Base-by-base conservation (phyloP, 768 basidiomycete genomes). In the Astraeus odoratus region DNA sequence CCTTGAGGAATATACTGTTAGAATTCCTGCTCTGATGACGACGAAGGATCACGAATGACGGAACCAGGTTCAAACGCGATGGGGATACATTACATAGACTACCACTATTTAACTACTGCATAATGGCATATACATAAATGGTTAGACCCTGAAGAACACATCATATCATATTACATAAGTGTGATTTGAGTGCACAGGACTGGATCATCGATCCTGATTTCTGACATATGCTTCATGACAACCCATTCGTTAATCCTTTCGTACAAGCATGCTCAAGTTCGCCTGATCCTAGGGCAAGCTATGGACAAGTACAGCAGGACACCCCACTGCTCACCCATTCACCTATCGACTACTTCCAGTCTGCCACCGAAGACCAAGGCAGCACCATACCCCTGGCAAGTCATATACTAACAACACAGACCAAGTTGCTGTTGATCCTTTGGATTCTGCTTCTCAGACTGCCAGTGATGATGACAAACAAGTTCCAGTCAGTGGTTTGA, bases 211-310 rank as follows among this genome's bases (percentile, higher is more conserved):
- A n/a, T n/a, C n/a, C n/a, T n/a, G n/a, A n/a, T n/a, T n/a, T n/a
- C n/a, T n/a, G n/a, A n/a, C n/a, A n/a, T n/a, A n/a, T n/a, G n/a
- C n/a, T 86, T n/a, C 82, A 85, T 58, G 74, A 78, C 46, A 87
- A 88, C 54, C 86, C 86, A 0, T 88, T 89, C 49, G 78, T 77
- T 30, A 78, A 84, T 58, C 81, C 82, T 4, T 86, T 86, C 53
- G 67, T 74, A 16, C 75, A 75, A 47, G 74, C 57, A 24, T 59
- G 84, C 34, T 79, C 83, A 18, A 58, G 64, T 51, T 86, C 85
- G 16, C 81, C 83, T 34, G 86, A 88, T 61, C 86, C 86, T 52
- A 88, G 86, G 86, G 68, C 81, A 4, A 75, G 74, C 47, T 80
- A 77, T 29, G 80, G 73, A 50, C 70, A 70, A 34, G 38, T 42